Evolutionary conservation across 148 eudicot species (phyloP).

Genomic region (Talinum fruticosum): DNA sequence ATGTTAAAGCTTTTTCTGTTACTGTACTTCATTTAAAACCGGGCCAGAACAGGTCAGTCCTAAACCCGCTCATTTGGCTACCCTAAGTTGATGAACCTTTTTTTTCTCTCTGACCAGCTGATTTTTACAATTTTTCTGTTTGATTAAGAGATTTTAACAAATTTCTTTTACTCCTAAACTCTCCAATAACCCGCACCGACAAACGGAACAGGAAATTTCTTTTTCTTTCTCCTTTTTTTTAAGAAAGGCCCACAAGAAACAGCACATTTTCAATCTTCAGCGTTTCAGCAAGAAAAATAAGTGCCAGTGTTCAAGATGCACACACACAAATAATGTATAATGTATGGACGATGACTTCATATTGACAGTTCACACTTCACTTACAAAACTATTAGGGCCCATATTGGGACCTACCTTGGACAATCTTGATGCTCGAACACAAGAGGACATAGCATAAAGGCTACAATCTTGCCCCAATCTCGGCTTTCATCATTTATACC

Average conservation of each 20-base stretch:
- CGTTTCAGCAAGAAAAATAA: conserved; percentile 11
- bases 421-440: conserved; percentile 7
- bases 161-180: neutral
- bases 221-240: neutral
- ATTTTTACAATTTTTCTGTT: neutral
- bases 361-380: neutral
- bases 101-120: conserved; percentile 1
- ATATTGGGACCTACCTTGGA: conserved; percentile 6
- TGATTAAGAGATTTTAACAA: neutral
- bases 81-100: neutral
- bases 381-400: neutral
- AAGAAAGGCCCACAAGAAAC: conserved; percentile 10
- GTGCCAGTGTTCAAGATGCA: conserved; percentile 12
- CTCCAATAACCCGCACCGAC: conserved; percentile 20
- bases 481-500: conserved; percentile 11
- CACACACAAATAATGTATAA: neutral
- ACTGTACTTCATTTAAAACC: too few relatives aligned
- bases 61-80: too few relatives aligned
- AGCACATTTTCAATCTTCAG: conserved; percentile 14
- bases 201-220: neutral
- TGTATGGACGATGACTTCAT: neutral
- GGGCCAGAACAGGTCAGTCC: too few relatives aligned
- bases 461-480: neutral
- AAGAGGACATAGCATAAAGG: neutral
- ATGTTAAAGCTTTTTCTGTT: too few relatives aligned